phyloP scores from a whole-genome alignment of 163 green algal genomes.

The Chlamydomonas reinhardtii region DNA sequence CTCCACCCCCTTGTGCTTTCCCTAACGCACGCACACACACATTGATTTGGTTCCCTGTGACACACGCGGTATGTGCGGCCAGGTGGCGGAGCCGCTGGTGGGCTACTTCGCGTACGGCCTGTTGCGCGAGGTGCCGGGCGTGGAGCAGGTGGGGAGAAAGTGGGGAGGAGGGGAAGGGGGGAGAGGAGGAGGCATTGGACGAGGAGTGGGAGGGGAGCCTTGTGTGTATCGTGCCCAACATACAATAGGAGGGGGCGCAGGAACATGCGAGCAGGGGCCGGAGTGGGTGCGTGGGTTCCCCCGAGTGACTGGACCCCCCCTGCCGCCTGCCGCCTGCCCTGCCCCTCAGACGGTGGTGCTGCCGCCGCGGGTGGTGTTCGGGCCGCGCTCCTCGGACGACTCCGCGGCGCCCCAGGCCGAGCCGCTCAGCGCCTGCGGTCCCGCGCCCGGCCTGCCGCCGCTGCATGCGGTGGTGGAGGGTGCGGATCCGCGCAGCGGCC shows the following conservation, averaged over 20 bases:
- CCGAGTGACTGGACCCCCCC: too few relatives aligned
- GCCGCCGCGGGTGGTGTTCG: conserved; percentile 53
- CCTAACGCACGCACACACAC: too few relatives aligned
- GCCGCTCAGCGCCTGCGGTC: neutral
- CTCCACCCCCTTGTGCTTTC: too few relatives aligned
- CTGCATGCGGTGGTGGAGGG: conserved; percentile 66
- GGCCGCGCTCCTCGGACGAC: conserved; percentile 55
- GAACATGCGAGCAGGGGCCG: too few relatives aligned
- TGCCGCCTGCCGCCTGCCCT: too few relatives aligned
- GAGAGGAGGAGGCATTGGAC: too few relatives aligned
- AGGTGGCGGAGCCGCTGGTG: conserved; percentile 54
- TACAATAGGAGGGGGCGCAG: too few relatives aligned
- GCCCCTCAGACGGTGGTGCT: conserved; percentile 60
- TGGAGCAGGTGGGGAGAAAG: conserved; percentile 42
- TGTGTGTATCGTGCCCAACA: too few relatives aligned
- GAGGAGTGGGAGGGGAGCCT: too few relatives aligned
- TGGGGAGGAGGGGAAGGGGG: neutral
- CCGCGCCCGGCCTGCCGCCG: neutral
- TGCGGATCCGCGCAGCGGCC: conserved; percentile 53
- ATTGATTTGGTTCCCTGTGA: too few relatives aligned
- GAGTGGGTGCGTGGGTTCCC: too few relatives aligned
- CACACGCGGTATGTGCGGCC: too few relatives aligned
- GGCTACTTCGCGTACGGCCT: conserved; percentile 63
- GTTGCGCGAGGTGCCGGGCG: conserved; percentile 36
- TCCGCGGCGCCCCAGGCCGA: neutral